Base-by-base conservation (phyloP, 176 grass and related monocot genomes). In the Carex myosuroides region DNA sequence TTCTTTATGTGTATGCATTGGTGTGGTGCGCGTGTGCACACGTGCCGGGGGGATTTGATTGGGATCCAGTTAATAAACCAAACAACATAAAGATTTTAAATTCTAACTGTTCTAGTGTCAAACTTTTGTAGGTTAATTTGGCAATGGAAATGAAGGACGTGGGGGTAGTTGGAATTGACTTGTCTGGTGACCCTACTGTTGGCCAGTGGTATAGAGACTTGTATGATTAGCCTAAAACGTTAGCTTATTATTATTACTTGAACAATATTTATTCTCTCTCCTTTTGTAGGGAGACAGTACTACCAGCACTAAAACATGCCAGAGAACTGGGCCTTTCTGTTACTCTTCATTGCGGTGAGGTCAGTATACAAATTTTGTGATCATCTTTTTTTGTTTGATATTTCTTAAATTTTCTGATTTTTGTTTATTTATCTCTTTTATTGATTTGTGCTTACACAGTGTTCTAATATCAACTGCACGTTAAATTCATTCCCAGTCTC, bases 281-380 rank as follows among this genome's bases (percentile, higher is more conserved):
- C 78, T 79, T 86, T 39, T 91, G 21, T 64, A 98, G 96, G 92
- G 87, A 95, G 83, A 98, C 92, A 24, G 91, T 91, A 74, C 64
- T 98, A 71, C 96, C 93, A 65, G 96, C 96, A 56, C 65, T 98
- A 61, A 83, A 92, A 70, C 91, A 88, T 73, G 96, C 96, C 73
- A 93, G 86, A 89, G 85, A 98, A 64, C 42, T 95, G 30, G 96
- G 93, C n/a, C 58, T 98, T 66, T 88, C 89, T 85, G 84, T 93
- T 82, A 93, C 92, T 60, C 74, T 98, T 84, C 96, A 98, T 63
- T 98, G 96, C 70, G 96, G 89, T 33, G 96, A 98, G 93, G 96
- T 95, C 66, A 75, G 86, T 41, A 58, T 67, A 79, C 37, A 64
- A 52, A 81, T 18, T 24, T 76, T 82, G 17, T 70, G 16, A 44